Conservation (phyloP, 352 stramenopile species). For the Globisporangium echinulatum region DNA sequence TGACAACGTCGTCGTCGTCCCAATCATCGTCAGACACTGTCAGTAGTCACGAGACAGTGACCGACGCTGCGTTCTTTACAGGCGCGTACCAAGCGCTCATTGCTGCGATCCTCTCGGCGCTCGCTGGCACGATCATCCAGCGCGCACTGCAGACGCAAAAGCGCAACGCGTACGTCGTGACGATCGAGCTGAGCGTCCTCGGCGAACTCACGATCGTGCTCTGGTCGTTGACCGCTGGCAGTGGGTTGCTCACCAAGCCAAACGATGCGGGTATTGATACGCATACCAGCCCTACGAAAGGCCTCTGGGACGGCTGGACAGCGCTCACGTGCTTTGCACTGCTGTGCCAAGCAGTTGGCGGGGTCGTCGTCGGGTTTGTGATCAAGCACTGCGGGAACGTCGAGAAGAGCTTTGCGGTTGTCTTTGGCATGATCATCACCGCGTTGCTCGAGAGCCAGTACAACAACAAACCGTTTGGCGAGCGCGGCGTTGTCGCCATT, state of each 20-base stretch:
- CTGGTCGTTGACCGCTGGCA: slow-evolving; percentile 31
- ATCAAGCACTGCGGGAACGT: slow-evolving; percentile 85
- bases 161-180: slow-evolving; percentile 74
- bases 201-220: slow-evolving; percentile 51
- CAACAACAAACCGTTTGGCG: slow-evolving; percentile 67
- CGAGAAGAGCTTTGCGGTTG: slow-evolving; percentile 79
- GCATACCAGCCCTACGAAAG: slow-evolving; percentile 5
- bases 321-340: slow-evolving; percentile 54
- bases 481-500: slow-evolving; percentile 47
- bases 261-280: slow-evolving; percentile 10
- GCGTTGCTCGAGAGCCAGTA: slow-evolving; percentile 58
- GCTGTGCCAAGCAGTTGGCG: slow-evolving; percentile 61
- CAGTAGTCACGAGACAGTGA: neutral
- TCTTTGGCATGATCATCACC: slow-evolving; percentile 76
- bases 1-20: slow-evolving; percentile 37
- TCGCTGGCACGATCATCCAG: slow-evolving; percentile 77
- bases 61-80: slow-evolving; percentile 49
- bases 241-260: slow-evolving; percentile 12
- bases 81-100: slow-evolving; percentile 71
- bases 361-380: slow-evolving; percentile 74
- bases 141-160: slow-evolving; percentile 60
- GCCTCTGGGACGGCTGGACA: slow-evolving; percentile 72
- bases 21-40: too few relatives aligned
- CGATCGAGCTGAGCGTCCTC: slow-evolving; percentile 70
- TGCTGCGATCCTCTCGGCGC: slow-evolving; percentile 58